Base-by-base conservation (phyloP, 352 stramenopile species). In the Phytophthora rubi region DNA sequence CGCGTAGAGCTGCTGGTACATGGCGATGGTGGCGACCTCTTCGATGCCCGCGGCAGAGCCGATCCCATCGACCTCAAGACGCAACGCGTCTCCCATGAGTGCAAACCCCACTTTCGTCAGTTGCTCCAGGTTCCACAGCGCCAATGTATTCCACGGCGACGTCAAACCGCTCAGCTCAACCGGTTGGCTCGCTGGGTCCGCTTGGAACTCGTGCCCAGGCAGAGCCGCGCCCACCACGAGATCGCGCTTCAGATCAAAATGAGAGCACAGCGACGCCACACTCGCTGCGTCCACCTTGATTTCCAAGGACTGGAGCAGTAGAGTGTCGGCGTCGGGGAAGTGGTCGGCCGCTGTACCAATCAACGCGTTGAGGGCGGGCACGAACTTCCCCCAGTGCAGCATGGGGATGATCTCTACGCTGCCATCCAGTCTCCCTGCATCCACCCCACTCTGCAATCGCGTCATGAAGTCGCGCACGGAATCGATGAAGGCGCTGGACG, bases 81-180 rank as follows among this genome's bases (percentile, higher is more conserved):
- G 69, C 49, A 80, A 48, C 6, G 93, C 93, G 30, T 98, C 94
- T 2, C 85, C 92, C 42, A 98, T 82, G 8, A 97, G 72, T 5
- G 89, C 81, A 73, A 98, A 98, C 21, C 95, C 95, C 13, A 97
- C 87, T 23, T 97, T 86, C 13, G 89, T 86, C 42, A 99, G 81
- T 66, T 95, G 93, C 26, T 65, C 18, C 12, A 99, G 60, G 65
- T 98, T 91, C 97, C 97, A 99, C 3, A 99, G 70, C 28, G 95
- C 96, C 1, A 98, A 82, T 30, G 97, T 99, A 79, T 99, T 99
- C 97, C 97, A 99, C 8, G 97, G 96, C 62, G 83, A 93, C 26
- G 96, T 98, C 58, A 89, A 68, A 8, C 96, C 97, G 48, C 80
- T 94, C 35, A 98, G 83, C 61, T 81, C 63, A 26, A 93, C 59